Conservation (phyloP, 2,329 filamentous ascomycete genomes). For the Sporothrix phasma region DNA sequence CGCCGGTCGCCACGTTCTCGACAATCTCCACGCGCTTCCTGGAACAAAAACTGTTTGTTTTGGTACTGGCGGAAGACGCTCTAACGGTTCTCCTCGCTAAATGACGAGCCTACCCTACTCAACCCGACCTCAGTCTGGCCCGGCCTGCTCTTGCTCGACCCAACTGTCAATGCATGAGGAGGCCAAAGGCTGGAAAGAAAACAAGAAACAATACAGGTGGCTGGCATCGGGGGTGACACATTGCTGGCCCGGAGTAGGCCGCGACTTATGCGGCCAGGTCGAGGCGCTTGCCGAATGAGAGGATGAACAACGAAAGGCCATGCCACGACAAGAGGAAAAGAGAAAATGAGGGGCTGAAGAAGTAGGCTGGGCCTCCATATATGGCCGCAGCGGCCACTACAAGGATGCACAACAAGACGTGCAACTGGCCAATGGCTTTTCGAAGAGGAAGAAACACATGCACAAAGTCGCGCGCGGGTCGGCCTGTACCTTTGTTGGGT, state of each 20-base stretch:
- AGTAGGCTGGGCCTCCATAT: neutral
- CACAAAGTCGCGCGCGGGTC: neutral
- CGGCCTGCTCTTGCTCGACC: neutral
- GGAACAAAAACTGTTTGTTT: conserved; percentile 5
- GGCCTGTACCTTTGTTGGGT: neutral
- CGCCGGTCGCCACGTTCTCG: no score
- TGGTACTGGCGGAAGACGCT: neutral
- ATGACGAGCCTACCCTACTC: neutral
- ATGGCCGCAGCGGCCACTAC: neutral
- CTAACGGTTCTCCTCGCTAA: neutral
- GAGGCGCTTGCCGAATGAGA: neutral
- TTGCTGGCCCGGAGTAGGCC: neutral
- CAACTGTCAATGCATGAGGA: neutral
- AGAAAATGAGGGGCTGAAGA: neutral
- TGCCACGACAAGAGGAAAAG: neutral
- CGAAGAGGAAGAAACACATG: neutral
- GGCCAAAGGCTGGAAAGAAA: neutral
- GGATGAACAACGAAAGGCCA: neutral
- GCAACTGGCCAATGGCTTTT: neutral
- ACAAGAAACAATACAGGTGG: neutral
- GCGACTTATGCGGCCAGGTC: neutral
- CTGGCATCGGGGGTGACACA: neutral
- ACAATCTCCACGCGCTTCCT: neutral
- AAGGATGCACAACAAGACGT: neutral
- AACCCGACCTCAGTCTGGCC: neutral